phyloP scores from a whole-genome alignment of 2,329 filamentous ascomycete species.

The Colletotrichum eleusines region DNA sequence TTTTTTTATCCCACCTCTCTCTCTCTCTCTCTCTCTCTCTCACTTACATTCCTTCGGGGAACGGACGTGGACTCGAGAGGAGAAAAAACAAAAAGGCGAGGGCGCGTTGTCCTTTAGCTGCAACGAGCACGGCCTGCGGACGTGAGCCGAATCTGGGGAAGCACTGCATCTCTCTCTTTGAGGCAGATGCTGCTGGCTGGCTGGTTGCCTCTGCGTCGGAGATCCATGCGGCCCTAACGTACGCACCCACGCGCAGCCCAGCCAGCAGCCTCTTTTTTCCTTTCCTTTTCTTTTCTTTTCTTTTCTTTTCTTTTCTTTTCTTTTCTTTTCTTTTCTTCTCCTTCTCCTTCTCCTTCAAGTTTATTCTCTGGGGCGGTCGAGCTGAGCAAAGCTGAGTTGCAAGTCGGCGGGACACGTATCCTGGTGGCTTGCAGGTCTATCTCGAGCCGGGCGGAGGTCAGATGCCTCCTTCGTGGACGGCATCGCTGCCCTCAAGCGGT shows the following conservation, averaged over 20 bases:
- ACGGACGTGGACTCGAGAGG: background rate
- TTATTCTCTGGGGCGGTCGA: background rate
- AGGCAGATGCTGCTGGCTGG: conserved; percentile 4
- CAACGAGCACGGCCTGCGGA: conserved; percentile 25
- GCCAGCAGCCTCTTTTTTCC: background rate
- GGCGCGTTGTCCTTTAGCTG: background rate
- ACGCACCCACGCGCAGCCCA: background rate
- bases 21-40: background rate
- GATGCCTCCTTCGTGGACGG: conserved; percentile 13
- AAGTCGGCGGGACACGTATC: background rate
- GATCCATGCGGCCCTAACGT: conserved; percentile 30
- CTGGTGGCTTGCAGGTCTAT: background rate
- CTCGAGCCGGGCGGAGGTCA: background rate
- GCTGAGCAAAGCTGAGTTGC: background rate
- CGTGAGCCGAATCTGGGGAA: conserved; percentile 28
- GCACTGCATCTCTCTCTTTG: background rate
- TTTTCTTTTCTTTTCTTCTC: too few relatives aligned
- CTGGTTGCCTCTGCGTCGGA: conserved; percentile 24
- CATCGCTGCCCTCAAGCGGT: background rate
- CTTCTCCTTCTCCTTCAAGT: background rate
- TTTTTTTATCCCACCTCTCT: background rate
- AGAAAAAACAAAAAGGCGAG: too few relatives aligned
- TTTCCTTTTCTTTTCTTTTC: background rate
- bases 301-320: too few relatives aligned
- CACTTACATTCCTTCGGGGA: background rate